These are phyloP conservation scores for Sungouiozyma intestinalis DNA, from an alignment of 805 yeast genomes.

Conservation along the genomic window DNA sequence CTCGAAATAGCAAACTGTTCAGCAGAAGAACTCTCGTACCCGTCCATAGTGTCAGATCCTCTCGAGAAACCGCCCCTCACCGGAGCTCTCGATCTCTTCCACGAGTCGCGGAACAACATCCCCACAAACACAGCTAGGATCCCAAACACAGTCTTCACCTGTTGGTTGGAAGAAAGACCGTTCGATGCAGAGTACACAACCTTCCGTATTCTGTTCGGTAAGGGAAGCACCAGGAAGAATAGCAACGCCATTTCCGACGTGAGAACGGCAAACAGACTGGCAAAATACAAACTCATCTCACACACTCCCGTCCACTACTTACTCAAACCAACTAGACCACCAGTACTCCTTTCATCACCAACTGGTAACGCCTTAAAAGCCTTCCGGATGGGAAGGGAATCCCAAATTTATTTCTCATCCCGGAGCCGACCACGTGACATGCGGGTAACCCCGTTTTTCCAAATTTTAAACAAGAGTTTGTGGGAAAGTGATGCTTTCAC, in stretches of 20 bases:
- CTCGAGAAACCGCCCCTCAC: conserved; percentile 18
- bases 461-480: not conserved
- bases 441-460: too few relatives aligned
- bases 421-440: too few relatives aligned
- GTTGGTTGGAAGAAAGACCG: conserved; percentile 28
- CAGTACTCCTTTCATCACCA: too few relatives aligned
- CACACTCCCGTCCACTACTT: not conserved
- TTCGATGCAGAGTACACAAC: conserved; percentile 32
- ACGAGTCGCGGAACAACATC: conserved; percentile 45
- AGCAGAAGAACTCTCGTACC: conserved; percentile 25
- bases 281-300: conserved; percentile 27
- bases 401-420: too few relatives aligned
- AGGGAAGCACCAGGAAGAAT: conserved; percentile 42
- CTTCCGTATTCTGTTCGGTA: conserved; percentile 40
- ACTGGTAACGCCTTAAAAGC: too few relatives aligned
- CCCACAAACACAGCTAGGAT: conserved; percentile 36
- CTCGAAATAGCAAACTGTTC: conserved; percentile 45
- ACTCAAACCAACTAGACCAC: too few relatives aligned
- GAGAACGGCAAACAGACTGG: conserved; percentile 36
- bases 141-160: conserved; percentile 36
- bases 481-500: not conserved
- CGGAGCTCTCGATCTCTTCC: conserved; percentile 33
- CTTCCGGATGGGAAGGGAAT: too few relatives aligned
- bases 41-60: not conserved
- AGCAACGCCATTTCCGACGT: conserved; percentile 43